Conservation (phyloP, 2,329 filamentous ascomycete genomes). For the Ophiostoma ips region DNA sequence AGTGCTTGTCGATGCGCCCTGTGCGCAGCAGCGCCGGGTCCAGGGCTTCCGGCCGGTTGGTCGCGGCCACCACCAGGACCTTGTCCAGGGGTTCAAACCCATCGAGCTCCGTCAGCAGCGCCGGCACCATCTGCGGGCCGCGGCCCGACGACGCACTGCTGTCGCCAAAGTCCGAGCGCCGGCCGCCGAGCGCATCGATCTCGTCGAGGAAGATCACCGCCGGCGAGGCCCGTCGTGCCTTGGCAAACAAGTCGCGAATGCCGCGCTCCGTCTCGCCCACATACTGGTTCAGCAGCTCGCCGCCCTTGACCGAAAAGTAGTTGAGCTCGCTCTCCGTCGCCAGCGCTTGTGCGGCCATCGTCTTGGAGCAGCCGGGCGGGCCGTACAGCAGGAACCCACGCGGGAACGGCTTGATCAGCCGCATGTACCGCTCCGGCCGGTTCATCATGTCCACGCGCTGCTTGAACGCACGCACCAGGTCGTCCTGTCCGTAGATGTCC, state of each 20-base stretch:
- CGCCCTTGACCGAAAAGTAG: conserved; percentile 88
- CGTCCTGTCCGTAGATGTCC: conserved; percentile 75
- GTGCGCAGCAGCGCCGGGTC: conserved; percentile 77
- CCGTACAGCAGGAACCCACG: conserved; percentile 85
- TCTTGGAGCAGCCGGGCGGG: conserved; percentile 90
- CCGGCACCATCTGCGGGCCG: conserved; percentile 74
- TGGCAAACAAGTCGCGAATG: conserved; percentile 71
- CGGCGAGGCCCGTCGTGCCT: conserved; percentile 71
- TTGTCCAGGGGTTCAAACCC: conserved; percentile 75
- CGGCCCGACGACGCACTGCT: conserved; percentile 23
- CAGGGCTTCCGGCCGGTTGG: conserved; percentile 75
- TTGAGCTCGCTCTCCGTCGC: conserved; percentile 85
- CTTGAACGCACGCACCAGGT: conserved; percentile 50
- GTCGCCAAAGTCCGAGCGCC: conserved; percentile 31
- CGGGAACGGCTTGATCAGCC: conserved; percentile 29
- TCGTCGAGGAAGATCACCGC: conserved; percentile 97
- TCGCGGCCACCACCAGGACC: conserved; percentile 79
- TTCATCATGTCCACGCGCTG: conserved; percentile 31
- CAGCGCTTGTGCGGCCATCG: conserved; percentile 77
- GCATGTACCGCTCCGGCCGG: conserved; percentile 19
- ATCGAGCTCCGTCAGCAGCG: conserved; percentile 88
- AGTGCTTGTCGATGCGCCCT: conserved; percentile 69
- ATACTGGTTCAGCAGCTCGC: conserved; percentile 91
- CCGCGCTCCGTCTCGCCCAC: conserved; percentile 87
- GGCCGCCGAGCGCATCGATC: conserved; percentile 69